Evolutionary conservation across 345 rosid species (phyloP).

Genomic region (Cardiospermum halicacabum): DNA sequence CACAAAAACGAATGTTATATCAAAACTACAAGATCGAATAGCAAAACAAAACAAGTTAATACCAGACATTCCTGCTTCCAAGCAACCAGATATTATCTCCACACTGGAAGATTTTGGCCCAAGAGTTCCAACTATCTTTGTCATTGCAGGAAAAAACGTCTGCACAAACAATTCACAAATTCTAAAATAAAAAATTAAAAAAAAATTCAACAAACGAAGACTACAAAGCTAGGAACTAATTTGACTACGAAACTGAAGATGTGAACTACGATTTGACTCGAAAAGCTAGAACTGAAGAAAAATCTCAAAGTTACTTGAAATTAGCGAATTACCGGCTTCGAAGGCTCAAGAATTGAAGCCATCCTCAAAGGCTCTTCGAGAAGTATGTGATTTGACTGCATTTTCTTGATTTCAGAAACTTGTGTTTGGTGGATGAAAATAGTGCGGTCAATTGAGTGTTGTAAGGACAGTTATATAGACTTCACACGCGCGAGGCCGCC

Average conservation of each 20-base stretch:
- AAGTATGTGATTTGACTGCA: slow-evolving; percentile 40
- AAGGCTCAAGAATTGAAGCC: slow-evolving; percentile 68
- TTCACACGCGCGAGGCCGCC: no score
- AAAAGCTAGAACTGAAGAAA: not conserved
- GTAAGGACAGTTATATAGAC: no score
- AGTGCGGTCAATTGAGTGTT: no score
- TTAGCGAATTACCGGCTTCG: slow-evolving; percentile 39
- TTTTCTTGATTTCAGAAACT: no score
- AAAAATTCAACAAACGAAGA: not conserved
- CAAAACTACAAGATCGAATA: not conserved
- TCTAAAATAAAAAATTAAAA: not conserved
- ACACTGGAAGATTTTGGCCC: slow-evolving; percentile 51
- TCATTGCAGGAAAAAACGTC: slow-evolving; percentile 67
- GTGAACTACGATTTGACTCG: not conserved
- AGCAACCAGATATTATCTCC: slow-evolving; percentile 44
- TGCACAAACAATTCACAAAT: slow-evolving; percentile 23
- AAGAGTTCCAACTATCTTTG: slow-evolving; percentile 73
- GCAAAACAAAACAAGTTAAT: slow-evolving; percentile 1
- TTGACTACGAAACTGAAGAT: not conserved
- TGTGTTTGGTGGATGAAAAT: no score
- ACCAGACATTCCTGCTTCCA: slow-evolving; percentile 79
- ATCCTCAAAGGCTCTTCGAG: slow-evolving; percentile 62
- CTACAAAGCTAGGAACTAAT: not conserved
- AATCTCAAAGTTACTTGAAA: not conserved
- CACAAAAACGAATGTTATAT: not conserved